Conservation (phyloP, 768 basidiomycete genomes). For the Rhizopogon vinicolor region DNA sequence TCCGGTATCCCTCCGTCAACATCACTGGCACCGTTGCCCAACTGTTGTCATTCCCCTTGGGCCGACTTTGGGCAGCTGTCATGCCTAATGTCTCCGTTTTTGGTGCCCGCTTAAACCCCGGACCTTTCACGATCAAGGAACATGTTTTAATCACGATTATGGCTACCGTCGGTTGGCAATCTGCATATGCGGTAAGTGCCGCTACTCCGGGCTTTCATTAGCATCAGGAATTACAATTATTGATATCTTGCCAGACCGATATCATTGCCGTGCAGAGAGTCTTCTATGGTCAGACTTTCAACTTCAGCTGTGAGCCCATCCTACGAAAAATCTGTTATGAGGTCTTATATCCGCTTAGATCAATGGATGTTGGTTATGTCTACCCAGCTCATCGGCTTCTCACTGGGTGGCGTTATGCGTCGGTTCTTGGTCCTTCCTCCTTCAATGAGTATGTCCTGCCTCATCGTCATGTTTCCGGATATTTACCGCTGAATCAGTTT, state of each 20-base stretch:
- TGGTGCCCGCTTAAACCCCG: conserved; percentile 28
- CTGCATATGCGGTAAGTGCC: neutral
- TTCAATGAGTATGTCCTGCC: conserved; percentile 52
- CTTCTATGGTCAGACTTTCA: conserved; percentile 36
- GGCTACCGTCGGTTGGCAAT: conserved; percentile 46
- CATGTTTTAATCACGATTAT: conserved; percentile 63
- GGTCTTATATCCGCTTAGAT: neutral
- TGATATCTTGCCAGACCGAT: conserved; percentile 27
- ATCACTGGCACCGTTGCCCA: conserved; percentile 42
- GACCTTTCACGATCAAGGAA: conserved; percentile 60
- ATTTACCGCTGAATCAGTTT: conserved; percentile 14
- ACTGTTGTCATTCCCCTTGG: conserved; percentile 2
- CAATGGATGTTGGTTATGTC: conserved; percentile 10
- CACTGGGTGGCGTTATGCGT: conserved; percentile 38
- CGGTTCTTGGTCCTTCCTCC: conserved; percentile 63
- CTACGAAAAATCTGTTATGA: neutral
- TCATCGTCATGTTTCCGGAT: conserved; percentile 25
- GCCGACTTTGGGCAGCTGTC: conserved; percentile 53
- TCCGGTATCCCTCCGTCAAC: conserved; percentile 46
- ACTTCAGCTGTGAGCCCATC: conserved; percentile 23
- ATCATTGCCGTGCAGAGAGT: conserved; percentile 42
- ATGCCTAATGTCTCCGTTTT: conserved; percentile 32
- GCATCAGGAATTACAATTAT: conserved; percentile 2
- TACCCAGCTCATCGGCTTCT: conserved; percentile 8
- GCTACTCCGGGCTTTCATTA: conserved; percentile 8